Evolutionary conservation across 163 green algal species (phyloP), one percentile per base, ranked within the genome.

Genomic region (Trebouxiophyceae sp.): DNA sequence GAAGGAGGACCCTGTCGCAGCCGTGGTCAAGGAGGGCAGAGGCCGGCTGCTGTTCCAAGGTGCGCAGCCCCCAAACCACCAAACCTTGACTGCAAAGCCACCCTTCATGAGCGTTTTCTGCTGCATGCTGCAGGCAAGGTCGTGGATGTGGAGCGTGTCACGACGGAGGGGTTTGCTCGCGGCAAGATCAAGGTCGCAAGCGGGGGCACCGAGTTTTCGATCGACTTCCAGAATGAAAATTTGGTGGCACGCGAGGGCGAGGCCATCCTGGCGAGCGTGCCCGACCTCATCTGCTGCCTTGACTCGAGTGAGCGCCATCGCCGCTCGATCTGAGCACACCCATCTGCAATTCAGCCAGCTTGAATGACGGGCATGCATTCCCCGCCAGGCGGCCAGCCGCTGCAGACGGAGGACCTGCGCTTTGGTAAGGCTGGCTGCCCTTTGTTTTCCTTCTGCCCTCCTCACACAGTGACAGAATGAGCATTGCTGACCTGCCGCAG

Each of bases 181-280:
- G 75, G 75, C 8, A 33, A 34, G 24, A 7, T 69, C 30, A 4
- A n/a, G 19, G 8, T 75, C 33, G n/a, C n/a, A n/a, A n/a, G n/a
- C n/a, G 44, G 54, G 31, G 65, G 62, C 28, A 30, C 24, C 2
- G 29, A 45, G 33, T 7, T 4, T 4, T 19, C 28, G 7, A 65
- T 74, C 2, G 45, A 71, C 1, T 74, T 69, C 27, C 69, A 82
- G 54, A 82, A 82, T 60, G 76, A 82, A 39, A 82, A 80, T 59
- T 55, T 82, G 45, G 31, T 82, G n/a, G 75, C 75, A 0, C 28
- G 24, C n/a, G 19, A 50, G 63, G 39, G 54, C 23, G 47, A 29
- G 1, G 1, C 39, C 28, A 7, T 74, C 12, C 20, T 80, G 16
- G 68, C 61, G 1, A 62, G 54, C 30, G 76, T 82, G 58, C 76